Base-by-base conservation (phyloP, 1,284 basidiomycete species). In the Schizopora paradoxa region DNA sequence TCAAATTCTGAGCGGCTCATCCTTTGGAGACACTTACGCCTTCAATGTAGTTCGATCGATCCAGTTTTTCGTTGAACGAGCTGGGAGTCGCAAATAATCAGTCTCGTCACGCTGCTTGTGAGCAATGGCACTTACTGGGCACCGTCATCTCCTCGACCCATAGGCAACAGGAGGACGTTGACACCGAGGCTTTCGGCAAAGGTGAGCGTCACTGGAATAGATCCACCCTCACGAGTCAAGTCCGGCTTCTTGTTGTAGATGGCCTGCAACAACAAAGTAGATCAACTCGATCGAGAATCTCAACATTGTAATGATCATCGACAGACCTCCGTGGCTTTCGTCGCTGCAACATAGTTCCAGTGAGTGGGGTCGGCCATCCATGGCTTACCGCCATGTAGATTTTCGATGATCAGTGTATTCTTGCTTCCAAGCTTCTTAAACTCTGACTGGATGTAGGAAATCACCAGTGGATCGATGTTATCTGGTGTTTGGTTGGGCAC, bases 51-150 rank as follows among this genome's bases (percentile, higher is more conserved):
- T 99, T 99, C 49, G 81, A 83, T 41, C 77, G 75, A 66, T 99
- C 94, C 43, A 99, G 72, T 67, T 99, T 99, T 73, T 99, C 95
- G 66, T 96, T 96, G 19, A 90, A 96, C 55, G 91, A 84, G 69
- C 90, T 86, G 57, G 26, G 51, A 47, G 13, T n/a, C 32, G 47
- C 38, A 31, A 47, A 41, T 40, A 26, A 31, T 10, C 19, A 23
- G 18, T 40, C 7, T 31, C 31, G 11, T 19, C 25, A 34, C 6
- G 35, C 18, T 2, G 23, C 18, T 5, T 22, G 26, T 25, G 33
- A 16, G 22, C 34, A 38, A 18, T 39, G n/a, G 10, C 1, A 69
- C 86, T 54, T 63, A 90, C 83, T 94, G 91, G 25, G 91, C 89
- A 55, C 93, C 94, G 58, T 99, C 94, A 59, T 95, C 91, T 4